These are phyloP conservation scores for Lipomyces mesembrius DNA, from an alignment of 805 yeast genomes.

Conservation along the genomic window DNA sequence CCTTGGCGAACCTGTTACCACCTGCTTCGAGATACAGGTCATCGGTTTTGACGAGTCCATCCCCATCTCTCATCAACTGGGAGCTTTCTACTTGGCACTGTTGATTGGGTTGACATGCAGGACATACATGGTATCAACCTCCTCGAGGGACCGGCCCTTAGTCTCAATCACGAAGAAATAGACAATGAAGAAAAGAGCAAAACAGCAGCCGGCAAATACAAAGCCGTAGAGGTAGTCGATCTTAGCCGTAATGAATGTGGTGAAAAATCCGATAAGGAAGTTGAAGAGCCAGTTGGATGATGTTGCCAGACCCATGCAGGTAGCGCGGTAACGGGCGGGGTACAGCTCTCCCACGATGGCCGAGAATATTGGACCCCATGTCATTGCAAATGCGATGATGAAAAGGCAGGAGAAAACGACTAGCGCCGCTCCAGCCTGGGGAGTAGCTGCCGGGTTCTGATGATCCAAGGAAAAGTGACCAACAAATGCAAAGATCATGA, in stretches of 20 bases:
- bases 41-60: constrained; percentile 3
- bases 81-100: constrained; percentile 8
- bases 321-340: constrained; percentile 70
- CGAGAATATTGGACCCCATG: constrained; percentile 87
- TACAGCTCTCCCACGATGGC: constrained; percentile 63
- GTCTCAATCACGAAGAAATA: constrained; percentile 69
- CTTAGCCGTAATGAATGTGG: constrained; percentile 58
- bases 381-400: constrained; percentile 75
- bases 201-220: constrained; percentile 55
- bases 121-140: constrained; percentile 56
- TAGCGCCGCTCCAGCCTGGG: constrained; percentile 49
- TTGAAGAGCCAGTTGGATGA: constrained; percentile 64
- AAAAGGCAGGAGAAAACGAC: constrained; percentile 62
- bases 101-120: constrained; percentile 17
- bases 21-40: background rate
- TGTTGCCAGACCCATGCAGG: constrained; percentile 58
- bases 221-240: constrained; percentile 61
- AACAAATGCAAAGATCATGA: constrained; percentile 70
- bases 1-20: background rate
- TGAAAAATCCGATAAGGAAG: constrained; percentile 59
- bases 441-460: constrained; percentile 16
- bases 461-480: constrained; percentile 50
- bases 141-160: constrained; percentile 60
- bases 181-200: constrained; percentile 58
- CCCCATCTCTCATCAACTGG: constrained; percentile 10